phyloP scores from a whole-genome alignment of 345 rosid species.

The Populus tremula region DNA sequence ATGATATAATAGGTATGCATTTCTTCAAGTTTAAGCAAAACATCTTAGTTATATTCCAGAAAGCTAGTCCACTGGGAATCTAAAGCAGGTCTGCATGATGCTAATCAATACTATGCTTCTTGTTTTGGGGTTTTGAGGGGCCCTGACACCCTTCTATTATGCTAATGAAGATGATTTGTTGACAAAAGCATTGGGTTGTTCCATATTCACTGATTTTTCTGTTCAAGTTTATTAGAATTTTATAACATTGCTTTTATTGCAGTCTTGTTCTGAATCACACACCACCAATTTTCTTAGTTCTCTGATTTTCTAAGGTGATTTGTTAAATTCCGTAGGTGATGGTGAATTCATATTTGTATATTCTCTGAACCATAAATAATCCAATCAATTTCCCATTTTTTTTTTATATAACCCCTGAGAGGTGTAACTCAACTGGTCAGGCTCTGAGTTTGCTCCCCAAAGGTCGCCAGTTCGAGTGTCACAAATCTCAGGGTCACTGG shows the following conservation, averaged over 20 bases:
- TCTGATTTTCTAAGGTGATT: neutral
- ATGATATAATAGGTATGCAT: conserved; percentile 50
- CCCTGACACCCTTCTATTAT: neutral
- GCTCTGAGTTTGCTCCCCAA: no score
- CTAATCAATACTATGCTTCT: neutral
- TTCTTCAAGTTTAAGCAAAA: conserved; percentile 4
- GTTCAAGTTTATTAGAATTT: neutral
- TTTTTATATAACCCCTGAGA: no score
- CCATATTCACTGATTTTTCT: neutral
- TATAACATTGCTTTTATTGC: neutral
- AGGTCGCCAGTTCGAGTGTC: no score
- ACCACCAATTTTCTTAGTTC: neutral
- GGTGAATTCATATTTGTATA: neutral
- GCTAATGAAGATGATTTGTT: neutral
- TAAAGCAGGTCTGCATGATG: neutral
- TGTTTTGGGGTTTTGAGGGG: neutral
- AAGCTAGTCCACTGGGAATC: neutral
- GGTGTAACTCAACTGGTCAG: no score
- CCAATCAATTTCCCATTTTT: neutral
- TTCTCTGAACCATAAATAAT: neutral
- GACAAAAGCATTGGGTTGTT: neutral
- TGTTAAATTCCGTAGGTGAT: neutral
- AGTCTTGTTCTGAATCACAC: neutral
- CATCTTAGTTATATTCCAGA: neutral
- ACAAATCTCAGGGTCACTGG: no score